phyloP scores from a whole-genome alignment of 177 flowering plant genomes.

The Vitis hybrid region DNA sequence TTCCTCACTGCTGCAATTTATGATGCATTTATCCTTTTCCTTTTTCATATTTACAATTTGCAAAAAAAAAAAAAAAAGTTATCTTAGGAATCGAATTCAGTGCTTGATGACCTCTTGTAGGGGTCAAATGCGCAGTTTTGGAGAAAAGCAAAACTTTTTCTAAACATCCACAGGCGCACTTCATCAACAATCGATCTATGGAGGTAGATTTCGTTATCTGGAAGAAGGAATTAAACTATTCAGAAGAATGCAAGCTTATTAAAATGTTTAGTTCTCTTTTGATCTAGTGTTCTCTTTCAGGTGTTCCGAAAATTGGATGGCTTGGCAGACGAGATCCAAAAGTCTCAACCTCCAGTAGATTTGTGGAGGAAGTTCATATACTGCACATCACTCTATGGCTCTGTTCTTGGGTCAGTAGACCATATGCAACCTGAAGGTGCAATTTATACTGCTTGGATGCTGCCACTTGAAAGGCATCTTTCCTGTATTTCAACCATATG shows the following conservation, averaged over 20 bases:
- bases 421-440: constrained; percentile 95
- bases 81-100: no score
- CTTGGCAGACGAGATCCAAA: constrained; percentile 74
- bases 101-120: constrained; percentile 31
- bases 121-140: constrained; percentile 79
- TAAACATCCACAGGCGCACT: constrained; percentile 93
- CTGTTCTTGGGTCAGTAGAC: constrained; percentile 84
- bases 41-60: no score
- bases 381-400: constrained; percentile 85
- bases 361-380: constrained; percentile 91
- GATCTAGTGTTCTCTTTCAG: constrained; percentile 35
- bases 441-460: neutral
- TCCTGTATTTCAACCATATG: no score
- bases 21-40: no score
- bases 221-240: neutral
- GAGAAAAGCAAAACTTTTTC: constrained; percentile 74
- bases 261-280: neutral
- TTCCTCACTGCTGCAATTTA: no score
- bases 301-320: constrained; percentile 85
- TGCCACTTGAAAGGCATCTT: no score
- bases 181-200: constrained; percentile 95
- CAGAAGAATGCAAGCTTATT: neutral
- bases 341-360: constrained; percentile 79
- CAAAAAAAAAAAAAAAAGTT: no score
- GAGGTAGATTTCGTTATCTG: constrained; percentile 56